Conservation (phyloP, 345 rosid species). For the Cardiospermum halicacabum region DNA sequence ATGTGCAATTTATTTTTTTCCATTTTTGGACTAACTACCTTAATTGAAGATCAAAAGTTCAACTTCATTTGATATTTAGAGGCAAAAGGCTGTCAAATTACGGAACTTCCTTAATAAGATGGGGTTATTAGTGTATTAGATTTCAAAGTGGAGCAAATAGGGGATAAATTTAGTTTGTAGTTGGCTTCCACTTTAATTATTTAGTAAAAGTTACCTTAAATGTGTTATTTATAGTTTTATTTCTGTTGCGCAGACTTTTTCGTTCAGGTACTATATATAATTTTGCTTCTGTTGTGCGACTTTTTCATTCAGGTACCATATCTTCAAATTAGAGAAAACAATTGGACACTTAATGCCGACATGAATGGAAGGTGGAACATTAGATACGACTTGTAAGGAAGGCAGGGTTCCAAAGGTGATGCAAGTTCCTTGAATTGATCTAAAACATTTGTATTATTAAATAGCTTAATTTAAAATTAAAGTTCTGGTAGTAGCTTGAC, state of each 20-base stretch:
- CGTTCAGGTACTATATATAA: conserved; percentile 39
- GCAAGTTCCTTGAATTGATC: conserved; percentile 2
- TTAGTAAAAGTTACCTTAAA: not conserved
- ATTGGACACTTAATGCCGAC: conserved; percentile 83
- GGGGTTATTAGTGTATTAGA: not conserved
- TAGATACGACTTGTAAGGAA: conserved; percentile 56
- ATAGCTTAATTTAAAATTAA: not conserved
- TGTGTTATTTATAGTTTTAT: not conserved
- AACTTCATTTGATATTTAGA: not conserved
- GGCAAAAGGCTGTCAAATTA: not conserved
- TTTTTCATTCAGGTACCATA: conserved; percentile 62
- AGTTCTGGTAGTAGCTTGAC: not conserved
- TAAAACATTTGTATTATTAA: conserved; percentile 4
- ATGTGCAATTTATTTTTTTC: not conserved
- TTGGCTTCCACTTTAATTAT: not conserved
- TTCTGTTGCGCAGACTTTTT: conserved; percentile 3
- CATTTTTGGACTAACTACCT: not conserved
- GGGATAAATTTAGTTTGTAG: not conserved
- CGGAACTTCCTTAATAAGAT: not conserved
- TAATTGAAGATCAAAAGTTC: not conserved
- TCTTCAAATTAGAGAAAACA: conserved; percentile 83
- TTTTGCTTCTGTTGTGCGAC: conserved; percentile 3
- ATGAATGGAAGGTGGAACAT: conserved; percentile 79
- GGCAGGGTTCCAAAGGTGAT: conserved; percentile 13
- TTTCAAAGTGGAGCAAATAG: not conserved